Conservation (phyloP, 371 early-diverging fungal species). For the Nematocida ironsii region DNA sequence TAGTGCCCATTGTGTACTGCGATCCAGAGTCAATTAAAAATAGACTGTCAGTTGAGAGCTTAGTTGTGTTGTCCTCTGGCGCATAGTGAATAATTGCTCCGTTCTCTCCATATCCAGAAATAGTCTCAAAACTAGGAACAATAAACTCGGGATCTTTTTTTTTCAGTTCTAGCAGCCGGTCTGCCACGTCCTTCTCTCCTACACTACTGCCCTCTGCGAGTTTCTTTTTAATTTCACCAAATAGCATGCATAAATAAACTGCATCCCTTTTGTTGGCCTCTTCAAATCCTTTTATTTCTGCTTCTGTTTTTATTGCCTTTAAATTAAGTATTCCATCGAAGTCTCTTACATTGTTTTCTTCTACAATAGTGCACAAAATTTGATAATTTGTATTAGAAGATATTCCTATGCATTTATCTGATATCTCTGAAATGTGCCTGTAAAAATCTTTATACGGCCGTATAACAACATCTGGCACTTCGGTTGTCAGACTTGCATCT, state of each 20-base stretch:
- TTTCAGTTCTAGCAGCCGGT: constrained; percentile 74
- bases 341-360: constrained; percentile 9
- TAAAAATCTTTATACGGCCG: constrained; percentile 59
- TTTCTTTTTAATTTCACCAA: constrained; percentile 65
- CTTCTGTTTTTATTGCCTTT: constrained; percentile 75
- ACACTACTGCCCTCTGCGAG: not conserved
- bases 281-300: constrained; percentile 84
- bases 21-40: constrained; percentile 94
- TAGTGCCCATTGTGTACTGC: constrained; percentile 89
- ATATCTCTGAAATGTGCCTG: constrained; percentile 29
- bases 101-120: constrained; percentile 86
- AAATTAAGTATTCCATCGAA: constrained; percentile 22
- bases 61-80: constrained; percentile 75
- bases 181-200: constrained; percentile 47
- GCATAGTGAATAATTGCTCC: constrained; percentile 97
- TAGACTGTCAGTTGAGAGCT: constrained; percentile 72
- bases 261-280: constrained; percentile 86
- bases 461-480: constrained; percentile 70
- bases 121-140: constrained; percentile 92
- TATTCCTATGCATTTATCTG: constrained; percentile 16
- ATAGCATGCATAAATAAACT: constrained; percentile 80
- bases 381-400: constrained; percentile 23
- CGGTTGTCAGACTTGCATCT: constrained; percentile 73
- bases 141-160: constrained; percentile 62
- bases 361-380: constrained; percentile 6